These are phyloP conservation scores for Oryza nivara DNA, from an alignment of 176 grass and related monocot genomes.

Conservation along the genomic window DNA sequence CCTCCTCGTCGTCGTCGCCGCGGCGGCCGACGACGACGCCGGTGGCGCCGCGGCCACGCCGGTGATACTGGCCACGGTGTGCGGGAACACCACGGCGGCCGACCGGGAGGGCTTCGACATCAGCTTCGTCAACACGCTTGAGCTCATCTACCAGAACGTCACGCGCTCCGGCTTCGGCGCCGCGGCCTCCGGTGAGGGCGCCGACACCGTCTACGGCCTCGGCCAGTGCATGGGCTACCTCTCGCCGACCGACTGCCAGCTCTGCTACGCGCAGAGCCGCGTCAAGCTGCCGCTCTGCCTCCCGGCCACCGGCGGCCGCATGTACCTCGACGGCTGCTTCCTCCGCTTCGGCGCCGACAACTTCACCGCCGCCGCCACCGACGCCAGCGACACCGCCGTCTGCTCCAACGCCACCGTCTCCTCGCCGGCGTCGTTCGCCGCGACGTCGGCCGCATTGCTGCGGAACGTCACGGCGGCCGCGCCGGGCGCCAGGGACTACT, in stretches of 20 bases:
- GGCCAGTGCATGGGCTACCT: slow-evolving; percentile 78
- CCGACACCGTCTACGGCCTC: slow-evolving; percentile 54
- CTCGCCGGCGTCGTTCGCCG: slow-evolving; percentile 29
- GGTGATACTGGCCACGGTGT: slow-evolving; percentile 55
- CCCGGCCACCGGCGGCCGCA: slow-evolving; percentile 50
- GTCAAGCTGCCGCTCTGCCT: slow-evolving; percentile 78
- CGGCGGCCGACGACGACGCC: not conserved
- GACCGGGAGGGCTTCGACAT: slow-evolving; percentile 59
- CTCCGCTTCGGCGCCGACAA: slow-evolving; percentile 58
- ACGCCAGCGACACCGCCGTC: slow-evolving; percentile 50
- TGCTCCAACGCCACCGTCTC: slow-evolving; percentile 52
- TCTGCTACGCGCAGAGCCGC: slow-evolving; percentile 78
- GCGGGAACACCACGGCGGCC: slow-evolving; percentile 21
- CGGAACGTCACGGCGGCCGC: slow-evolving; percentile 58
- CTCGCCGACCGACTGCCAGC: slow-evolving; percentile 65
- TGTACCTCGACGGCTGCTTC: slow-evolving; percentile 86
- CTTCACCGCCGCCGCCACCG: slow-evolving; percentile 47
- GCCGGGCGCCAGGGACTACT: slow-evolving; percentile 30
- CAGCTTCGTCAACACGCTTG: slow-evolving; percentile 65
- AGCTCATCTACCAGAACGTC: slow-evolving; percentile 69
- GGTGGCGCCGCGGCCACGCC: not conserved
- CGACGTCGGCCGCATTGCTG: slow-evolving; percentile 37
- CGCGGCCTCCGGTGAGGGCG: slow-evolving; percentile 29
- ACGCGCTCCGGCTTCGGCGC: slow-evolving; percentile 61
- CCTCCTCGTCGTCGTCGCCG: not conserved